phyloP scores from a whole-genome alignment of 2,329 filamentous ascomycete species.

The Trichoderma koningii region DNA sequence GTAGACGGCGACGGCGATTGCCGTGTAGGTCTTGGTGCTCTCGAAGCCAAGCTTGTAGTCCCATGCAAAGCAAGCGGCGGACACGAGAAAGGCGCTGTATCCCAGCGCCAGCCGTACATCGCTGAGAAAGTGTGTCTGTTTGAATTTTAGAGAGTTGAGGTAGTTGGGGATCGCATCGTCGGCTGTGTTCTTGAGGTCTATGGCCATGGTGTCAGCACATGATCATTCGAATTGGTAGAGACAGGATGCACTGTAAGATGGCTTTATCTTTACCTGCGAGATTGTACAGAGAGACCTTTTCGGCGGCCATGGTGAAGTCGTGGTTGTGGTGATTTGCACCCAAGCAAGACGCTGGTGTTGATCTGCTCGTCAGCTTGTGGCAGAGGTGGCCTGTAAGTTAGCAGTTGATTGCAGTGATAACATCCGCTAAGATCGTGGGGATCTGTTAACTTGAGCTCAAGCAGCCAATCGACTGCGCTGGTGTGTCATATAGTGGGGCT shows the following conservation, averaged over 20 bases:
- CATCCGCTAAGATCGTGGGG: constrained; percentile 16
- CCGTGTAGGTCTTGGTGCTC: constrained; percentile 76
- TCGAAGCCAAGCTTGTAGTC: constrained; percentile 94
- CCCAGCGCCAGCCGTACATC: constrained; percentile 84
- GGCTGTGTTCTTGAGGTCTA: constrained; percentile 94
- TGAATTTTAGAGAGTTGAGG: constrained; percentile 83
- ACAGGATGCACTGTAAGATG: background rate
- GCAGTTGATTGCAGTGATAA: constrained; percentile 13
- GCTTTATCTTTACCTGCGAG: constrained; percentile 55
- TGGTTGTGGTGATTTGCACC: background rate
- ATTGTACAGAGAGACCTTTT: constrained; percentile 68
- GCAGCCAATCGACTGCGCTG: background rate
- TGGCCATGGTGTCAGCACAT: constrained; percentile 23
- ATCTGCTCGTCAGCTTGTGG: background rate
- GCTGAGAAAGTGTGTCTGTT: constrained; percentile 75
- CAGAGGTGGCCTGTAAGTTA: constrained; percentile 30
- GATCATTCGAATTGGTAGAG: background rate
- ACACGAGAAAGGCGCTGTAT: constrained; percentile 77
- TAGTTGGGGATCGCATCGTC: constrained; percentile 95
- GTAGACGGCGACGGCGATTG: constrained; percentile 77
- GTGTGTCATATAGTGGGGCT: background rate
- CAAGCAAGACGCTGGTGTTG: background rate
- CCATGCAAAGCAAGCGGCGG: constrained; percentile 81
- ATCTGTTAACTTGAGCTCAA: background rate
- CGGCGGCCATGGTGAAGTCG: constrained; percentile 42